These are phyloP conservation scores for Zygoascus bituminiphila DNA, from an alignment of 805 yeast genomes.

Conservation along the genomic window DNA sequence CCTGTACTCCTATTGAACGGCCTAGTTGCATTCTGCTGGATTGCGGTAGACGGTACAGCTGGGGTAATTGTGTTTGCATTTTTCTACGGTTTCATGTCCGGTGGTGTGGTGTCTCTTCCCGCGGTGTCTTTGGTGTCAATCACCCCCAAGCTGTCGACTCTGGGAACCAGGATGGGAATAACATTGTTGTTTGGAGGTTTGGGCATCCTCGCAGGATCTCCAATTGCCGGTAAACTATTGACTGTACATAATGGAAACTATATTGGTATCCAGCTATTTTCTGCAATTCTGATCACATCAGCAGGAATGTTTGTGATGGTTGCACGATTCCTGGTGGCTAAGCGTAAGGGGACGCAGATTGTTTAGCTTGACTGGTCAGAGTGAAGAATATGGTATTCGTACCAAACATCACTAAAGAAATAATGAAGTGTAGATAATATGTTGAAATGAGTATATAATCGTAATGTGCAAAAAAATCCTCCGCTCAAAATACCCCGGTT, in stretches of 20 bases:
- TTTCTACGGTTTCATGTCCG: constrained; percentile 28
- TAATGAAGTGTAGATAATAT: too few relatives aligned
- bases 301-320: constrained; percentile 3
- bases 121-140: constrained; percentile 25
- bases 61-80: constrained; percentile 24
- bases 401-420: too few relatives aligned
- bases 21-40: constrained; percentile 18
- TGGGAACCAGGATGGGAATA: constrained; percentile 45
- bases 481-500: too few relatives aligned
- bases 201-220: constrained; percentile 29
- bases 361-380: too few relatives aligned
- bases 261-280: constrained; percentile 15
- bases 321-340: background rate
- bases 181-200: constrained; percentile 52
- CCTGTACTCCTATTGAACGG: constrained; percentile 20
- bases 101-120: constrained; percentile 27
- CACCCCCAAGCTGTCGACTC: constrained; percentile 36
- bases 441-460: too few relatives aligned
- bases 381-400: too few relatives aligned
- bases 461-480: too few relatives aligned
- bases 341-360: background rate
- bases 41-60: constrained; percentile 17
- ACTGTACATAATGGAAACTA: constrained; percentile 14
- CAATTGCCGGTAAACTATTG: constrained; percentile 26
- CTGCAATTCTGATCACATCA: constrained; percentile 8